Evolutionary conservation across 2,329 filamentous ascomycete genomes (phyloP).

Genomic region (Fusarium verticillioides): DNA sequence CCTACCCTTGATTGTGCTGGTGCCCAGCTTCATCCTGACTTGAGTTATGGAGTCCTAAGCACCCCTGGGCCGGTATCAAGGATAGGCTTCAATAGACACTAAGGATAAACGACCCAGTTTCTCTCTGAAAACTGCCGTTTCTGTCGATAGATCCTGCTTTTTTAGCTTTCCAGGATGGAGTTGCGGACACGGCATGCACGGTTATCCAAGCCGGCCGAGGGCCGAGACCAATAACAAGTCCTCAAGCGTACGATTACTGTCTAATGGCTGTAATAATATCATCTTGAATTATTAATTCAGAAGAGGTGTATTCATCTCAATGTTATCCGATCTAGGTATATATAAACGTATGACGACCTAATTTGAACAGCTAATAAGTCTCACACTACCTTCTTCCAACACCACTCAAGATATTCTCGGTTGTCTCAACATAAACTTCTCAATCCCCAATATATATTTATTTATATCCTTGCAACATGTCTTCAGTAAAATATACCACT

Average conservation of each 20-base stretch:
- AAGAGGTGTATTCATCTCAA: not conserved
- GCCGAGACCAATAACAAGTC: not conserved
- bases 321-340: not conserved
- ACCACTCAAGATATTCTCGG: not conserved
- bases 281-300: not conserved
- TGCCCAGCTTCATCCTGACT: not conserved
- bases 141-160: not conserved
- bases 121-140: not conserved
- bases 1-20: no score
- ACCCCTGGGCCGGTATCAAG: no score
- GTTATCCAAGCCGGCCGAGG: not conserved
- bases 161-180: not conserved
- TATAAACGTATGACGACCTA: not conserved
- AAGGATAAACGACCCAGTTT: not conserved
- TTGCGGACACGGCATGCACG: not conserved
- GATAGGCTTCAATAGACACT: not conserved
- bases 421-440: not conserved
- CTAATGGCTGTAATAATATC: not conserved
- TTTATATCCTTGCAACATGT: not conserved
- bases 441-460: not conserved
- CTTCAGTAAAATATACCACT: constrained; percentile 14
- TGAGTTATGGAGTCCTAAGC: not conserved
- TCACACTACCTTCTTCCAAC: not conserved
- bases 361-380: not conserved
- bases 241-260: not conserved